Evolutionary conservation across 176 grass and related monocot species (phyloP).

Genomic region (Oryza longistaminata): DNA sequence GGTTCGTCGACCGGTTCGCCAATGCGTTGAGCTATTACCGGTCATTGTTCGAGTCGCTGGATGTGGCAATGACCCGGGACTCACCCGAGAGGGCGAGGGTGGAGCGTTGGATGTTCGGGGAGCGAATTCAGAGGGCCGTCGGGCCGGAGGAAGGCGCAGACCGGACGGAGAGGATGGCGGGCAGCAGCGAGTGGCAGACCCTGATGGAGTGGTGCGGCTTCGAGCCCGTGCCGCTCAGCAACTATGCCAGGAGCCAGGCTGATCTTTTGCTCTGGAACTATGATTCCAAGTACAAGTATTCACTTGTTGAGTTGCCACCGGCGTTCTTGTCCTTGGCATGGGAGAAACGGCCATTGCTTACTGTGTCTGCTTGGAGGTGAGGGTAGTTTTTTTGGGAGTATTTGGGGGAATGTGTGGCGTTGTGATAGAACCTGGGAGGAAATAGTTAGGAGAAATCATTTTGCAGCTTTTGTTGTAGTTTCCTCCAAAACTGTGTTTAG

Average conservation of each 20-base stretch:
- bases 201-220: constrained; percentile 77
- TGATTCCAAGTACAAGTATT: constrained; percentile 78
- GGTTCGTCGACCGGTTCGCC: constrained; percentile 64
- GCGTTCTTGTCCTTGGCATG: constrained; percentile 81
- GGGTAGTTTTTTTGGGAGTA: background rate
- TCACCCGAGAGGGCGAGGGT: constrained; percentile 60
- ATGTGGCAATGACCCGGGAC: constrained; percentile 73
- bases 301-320: constrained; percentile 52
- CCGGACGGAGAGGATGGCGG: constrained; percentile 72
- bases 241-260: constrained; percentile 95
- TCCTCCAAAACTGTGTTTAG: constrained; percentile 26
- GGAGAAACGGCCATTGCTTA: constrained; percentile 73
- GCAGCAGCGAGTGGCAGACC: constrained; percentile 58
- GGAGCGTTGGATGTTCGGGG: constrained; percentile 80
- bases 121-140: constrained; percentile 60
- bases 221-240: constrained; percentile 64
- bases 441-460: constrained; percentile 31
- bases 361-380: constrained; percentile 94
- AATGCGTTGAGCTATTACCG: constrained; percentile 80
- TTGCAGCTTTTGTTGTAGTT: constrained; percentile 33
- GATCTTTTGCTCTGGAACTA: constrained; percentile 94
- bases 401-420: background rate
- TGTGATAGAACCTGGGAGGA: constrained; percentile 29
- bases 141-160: constrained; percentile 53
- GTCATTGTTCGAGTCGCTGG: constrained; percentile 78